Percentiles rank a stretch among this genome's conserved stretches.
Evolutionary conservation across 108 stramenopile species (phyloP).

Genomic region (Fistulifera solaris): DNA sequence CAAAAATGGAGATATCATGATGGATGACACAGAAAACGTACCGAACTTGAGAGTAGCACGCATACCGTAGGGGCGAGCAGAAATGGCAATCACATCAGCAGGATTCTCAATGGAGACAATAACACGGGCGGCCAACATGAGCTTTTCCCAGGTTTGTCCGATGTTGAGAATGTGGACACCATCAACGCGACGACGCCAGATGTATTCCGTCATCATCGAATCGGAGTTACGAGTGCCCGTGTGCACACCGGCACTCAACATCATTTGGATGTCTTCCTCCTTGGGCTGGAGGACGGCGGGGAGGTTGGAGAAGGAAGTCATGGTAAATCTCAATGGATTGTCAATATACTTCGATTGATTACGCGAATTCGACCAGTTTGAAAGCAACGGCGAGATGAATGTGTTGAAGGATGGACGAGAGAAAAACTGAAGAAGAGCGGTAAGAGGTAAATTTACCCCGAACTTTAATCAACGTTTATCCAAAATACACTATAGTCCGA

Average conservation of each 20-base stretch:
- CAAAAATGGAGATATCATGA: background rate
- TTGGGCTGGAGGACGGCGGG: constrained; percentile 68
- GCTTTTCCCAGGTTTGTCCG: constrained; percentile 99
- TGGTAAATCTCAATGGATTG: too few species aligned
- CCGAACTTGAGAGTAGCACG: constrained; percentile 98
- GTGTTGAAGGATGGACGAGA: too few species aligned
- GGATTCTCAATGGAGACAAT: constrained; percentile 99
- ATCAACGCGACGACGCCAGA: constrained; percentile 97
- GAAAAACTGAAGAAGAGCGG: too few species aligned
- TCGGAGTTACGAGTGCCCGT: constrained; percentile 98
- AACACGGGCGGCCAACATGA: constrained; percentile 98
- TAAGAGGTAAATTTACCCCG: too few species aligned
- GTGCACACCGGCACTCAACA: constrained; percentile 98
- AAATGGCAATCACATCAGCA: constrained; percentile 98
- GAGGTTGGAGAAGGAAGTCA: constrained; percentile 26
- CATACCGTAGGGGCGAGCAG: constrained; percentile 99
- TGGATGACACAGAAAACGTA: background rate
- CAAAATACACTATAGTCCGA: too few species aligned
- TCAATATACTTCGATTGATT: too few species aligned
- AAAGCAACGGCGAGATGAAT: too few species aligned
- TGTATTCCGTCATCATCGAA: constrained; percentile 95
- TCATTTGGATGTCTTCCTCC: constrained; percentile 99
- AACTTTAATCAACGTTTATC: too few species aligned
- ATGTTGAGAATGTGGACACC: constrained; percentile 99
- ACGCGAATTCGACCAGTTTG: too few species aligned